Base-by-base conservation (phyloP, 306 rosid genomes). In the Prosopis cineraria region DNA sequence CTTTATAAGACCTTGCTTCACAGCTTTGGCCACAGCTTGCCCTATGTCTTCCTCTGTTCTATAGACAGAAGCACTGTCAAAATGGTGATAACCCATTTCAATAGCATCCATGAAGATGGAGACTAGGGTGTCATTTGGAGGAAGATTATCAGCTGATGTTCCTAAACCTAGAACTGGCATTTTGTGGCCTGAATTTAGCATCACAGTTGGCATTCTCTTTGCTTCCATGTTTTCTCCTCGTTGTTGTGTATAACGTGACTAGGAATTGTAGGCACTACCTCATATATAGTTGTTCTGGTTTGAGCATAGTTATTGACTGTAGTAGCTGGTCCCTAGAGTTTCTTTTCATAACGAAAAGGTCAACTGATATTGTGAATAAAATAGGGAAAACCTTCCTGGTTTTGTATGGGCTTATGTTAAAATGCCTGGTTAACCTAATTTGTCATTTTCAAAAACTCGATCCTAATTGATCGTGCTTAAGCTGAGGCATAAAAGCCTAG, bases 141-240 rank as follows among this genome's bases (percentile, higher is more conserved):
- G 87, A 68, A 81, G 81, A 77, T 55, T 55, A 13, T 82, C 80
- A 7, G 16, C 78, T 52, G 84, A 73, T 20, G 89, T 86, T 62
- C 89, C 87, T 64, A 82, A 72, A n/a, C 85, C 89, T 40, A 83
- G 30, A 14, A 83, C 82, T 52, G 89, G 87, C 83, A 86, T 86
- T 36, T 77, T 86, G 56, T 86, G 75, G 2, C 86, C 89, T 16
- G 86, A 59, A 55, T 85, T 85, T 34, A 85, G 74, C 20, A 43
- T 29, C 62, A 85, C 82, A 1, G 71, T 66, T 48, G 89, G 82
- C 39, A 79, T 67, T 79, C 69, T 79, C 78, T 75, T 72, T 62
- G 22, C 82, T 58, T 30, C 80, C 89, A 85, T 65, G 70, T 65
- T 65, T 65, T 10, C 45, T 65, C 11, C 45, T 39, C 2, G 19